These are phyloP conservation scores for Hypoxylon sp. DNA, from an alignment of 2,329 filamentous ascomycete species.

Conservation along the genomic window DNA sequence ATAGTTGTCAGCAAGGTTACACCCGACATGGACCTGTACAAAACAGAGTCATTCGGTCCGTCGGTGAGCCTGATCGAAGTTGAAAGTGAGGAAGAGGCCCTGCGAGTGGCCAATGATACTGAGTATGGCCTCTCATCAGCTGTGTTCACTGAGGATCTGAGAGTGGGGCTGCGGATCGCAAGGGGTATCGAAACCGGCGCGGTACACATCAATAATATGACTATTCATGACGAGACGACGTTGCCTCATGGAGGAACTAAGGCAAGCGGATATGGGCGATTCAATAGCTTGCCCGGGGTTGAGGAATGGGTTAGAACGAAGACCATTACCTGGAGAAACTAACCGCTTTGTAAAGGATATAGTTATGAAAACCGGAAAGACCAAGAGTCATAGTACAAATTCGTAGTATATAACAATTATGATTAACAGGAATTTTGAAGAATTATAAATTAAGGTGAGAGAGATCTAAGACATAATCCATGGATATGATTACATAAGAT, in stretches of 20 bases:
- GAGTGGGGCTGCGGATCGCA: conserved; percentile 66
- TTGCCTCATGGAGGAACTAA: conserved; percentile 61
- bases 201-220: conserved; percentile 62
- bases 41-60: conserved; percentile 77
- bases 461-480: neutral
- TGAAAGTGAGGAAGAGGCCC: conserved; percentile 72
- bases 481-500: neutral
- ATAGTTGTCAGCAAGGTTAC: conserved; percentile 73
- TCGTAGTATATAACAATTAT: neutral
- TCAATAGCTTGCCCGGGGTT: conserved; percentile 53
- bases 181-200: conserved; percentile 69
- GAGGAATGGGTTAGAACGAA: conserved; percentile 55
- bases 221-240: conserved; percentile 61
- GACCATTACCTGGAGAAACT: conserved; percentile 54
- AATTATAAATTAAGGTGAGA: neutral
- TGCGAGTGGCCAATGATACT: conserved; percentile 77
- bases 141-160: conserved; percentile 75
- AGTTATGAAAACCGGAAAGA: neutral
- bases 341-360: conserved; percentile 1
- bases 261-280: conserved; percentile 61
- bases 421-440: neutral
- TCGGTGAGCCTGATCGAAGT: conserved; percentile 73
- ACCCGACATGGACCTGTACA: conserved; percentile 75
- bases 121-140: conserved; percentile 76
- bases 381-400: neutral